Base-by-base conservation (phyloP, 2,329 filamentous ascomycete genomes). In the Fulvia fulva region DNA sequence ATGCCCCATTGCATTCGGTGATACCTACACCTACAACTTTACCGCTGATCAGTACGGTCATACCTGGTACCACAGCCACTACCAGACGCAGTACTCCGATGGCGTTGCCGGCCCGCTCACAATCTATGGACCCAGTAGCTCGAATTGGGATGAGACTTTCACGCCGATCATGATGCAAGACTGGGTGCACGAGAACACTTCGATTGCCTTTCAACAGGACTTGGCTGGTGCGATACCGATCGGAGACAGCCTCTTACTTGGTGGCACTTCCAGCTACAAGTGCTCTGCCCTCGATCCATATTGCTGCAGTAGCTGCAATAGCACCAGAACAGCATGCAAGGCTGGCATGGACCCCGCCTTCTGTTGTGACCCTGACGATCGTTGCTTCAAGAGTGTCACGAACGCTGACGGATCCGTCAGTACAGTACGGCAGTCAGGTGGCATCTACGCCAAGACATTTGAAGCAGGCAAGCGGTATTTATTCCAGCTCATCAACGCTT, bases 1-100 rank as follows among this genome's bases (percentile, higher is more conserved):
- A 70, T 91, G 67, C 60, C 87, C 87, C 1, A 84, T 90, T 59
- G 76, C 85, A 4, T 86, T 86, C 0, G 82, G 81, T 25, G 65
- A 75, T n/a, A 73, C 68, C 5, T 71, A 74, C 56, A 77, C 73
- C 4, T 79, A 79, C 63, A 73, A 63, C n/a, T 74, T 71, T 63
- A 62, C 61, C 23, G 71, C 71, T 11, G 67, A 67, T 14, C 63
- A 63, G 30, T 71, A 73, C 57, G 68, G 74, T 0, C 65, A 65
- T 5, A 70, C 70, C 0, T 62, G 62, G 60, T 64, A 64, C 30
- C 75, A 77, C 56, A 73, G 69, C 8, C 76, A 78, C 54, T 76
- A 71, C 55, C 69, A 70, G 2, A 65, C 77, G 0, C 77, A 79
- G 58, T 64, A 73, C 62, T 77, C 69, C 21, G 73, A 76, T 26